Evolutionary conservation across 73 alveolate species (phyloP), one percentile per base, ranked within the genome.

Genomic region (Uronychia setigera): DNA sequence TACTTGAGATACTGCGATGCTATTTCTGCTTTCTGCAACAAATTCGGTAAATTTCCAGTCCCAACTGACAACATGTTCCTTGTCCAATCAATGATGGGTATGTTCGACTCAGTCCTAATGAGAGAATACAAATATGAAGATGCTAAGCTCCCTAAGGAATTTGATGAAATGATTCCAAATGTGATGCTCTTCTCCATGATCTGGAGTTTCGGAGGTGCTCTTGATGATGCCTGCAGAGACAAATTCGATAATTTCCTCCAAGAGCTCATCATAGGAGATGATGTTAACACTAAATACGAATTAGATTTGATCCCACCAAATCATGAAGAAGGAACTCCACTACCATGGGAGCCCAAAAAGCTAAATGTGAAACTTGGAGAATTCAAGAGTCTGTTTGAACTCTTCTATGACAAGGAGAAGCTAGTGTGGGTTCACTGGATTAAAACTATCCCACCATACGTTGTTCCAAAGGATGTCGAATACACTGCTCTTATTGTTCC

Each of bases 121-220:
- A 46, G 19, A 19, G 95, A 84, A 25, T 81, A 86, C 85, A 95
- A 84, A 80, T 67, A 79, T 58, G 98, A 92, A 76, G 97, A 90
- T 82, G 96, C 89, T 59, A 85, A 86, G 57, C 26, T 94, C 35
- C 97, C 97, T 32, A 94, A 95, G 87, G 99, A 97, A 34, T 86
- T 94, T 32, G 99, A 98, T 76, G 99, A 97, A 60, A 83, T 94
- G 84, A 74, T 96, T 59, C 94, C 94, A 30, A 96, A 97, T 60
- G 93, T 96, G 0, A 84, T 94, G 58, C 91, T 96, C 75, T 98
- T 97, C 89, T 85, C 99, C 28, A 75, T 93, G 59, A 93, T 99
- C 26, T 98, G 99, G 99, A 94, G 99, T 77, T 80, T 99, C 78
- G 99, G 99, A 31, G 99, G 98, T 0, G 96, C 99, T 26, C 90